Base-by-base conservation (phyloP, 768 basidiomycete genomes). In the Rhodotorula kratochvilovae region DNA sequence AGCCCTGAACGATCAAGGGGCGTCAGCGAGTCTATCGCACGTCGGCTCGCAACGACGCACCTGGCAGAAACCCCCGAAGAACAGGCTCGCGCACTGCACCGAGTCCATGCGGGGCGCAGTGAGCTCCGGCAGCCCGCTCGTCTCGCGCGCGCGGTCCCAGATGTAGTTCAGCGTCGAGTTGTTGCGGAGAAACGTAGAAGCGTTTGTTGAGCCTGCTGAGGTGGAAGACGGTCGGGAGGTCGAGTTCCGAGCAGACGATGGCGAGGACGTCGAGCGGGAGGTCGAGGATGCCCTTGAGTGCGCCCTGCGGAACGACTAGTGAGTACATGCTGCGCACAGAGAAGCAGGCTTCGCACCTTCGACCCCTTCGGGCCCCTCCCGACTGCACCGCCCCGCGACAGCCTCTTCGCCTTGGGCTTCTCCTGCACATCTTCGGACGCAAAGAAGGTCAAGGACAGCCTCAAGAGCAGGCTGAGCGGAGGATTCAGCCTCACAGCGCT, bases 161-260 rank as follows among this genome's bases (percentile, higher is more conserved):
- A 63, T 6, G 53, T 12, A 11, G n/a, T 13, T 23, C 1, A 54
- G 15, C 21, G 36, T 0, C 53, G 13, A 16, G 53, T 42, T 42
- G 42, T 27, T 51, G 63, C 63, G 63, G 12, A 63, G 43, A 29
- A 63, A 45, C 8, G 29, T 33, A 63, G 53, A 63, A 63, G 17
- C 39, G 53, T 11, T 33, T 55, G 53, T 45, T 45, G 53, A 55
- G 51, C 29, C 63, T 53, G 21, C 5, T 10, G 17, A 63, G 51
- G 53, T 63, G 53, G 42, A 55, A 63, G 23, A 63, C 4, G n/a
- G 63, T 63, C 53, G 11, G 27, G 12, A 63, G 31, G 63, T 63
- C 56, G 56, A 57, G 56, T 10, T 57, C 21, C 35, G 21, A 23
- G 56, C 35, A 57, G 36, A 57, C 23, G 36, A 3, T 6, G 35